Evolutionary conservation across 139 green algal species (phyloP), one percentile per base, ranked within the genome.

Genomic region (Tetraselmis chui): DNA sequence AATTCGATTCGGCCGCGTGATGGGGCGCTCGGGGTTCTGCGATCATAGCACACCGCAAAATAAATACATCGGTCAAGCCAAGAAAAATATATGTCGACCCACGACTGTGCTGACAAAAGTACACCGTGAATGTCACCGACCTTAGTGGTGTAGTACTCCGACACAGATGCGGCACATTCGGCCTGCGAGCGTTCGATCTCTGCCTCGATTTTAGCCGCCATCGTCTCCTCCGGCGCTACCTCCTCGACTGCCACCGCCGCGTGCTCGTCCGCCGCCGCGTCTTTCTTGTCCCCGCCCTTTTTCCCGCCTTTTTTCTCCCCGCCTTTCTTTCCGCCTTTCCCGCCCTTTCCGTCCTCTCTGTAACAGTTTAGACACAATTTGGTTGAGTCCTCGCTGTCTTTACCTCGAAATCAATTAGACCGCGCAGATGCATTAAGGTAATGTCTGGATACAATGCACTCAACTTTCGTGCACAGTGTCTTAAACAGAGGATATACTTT

Each of bases 1-100:
- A 22, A 79, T 79, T 28, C 76, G 76, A 2, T 79, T 79, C 2
- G 76, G 76, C 28, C 76, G 76, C 23, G 76, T 79, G 76, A 79
- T 79, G 76, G 76, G n/a, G 2, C 76, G 76, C 18, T 32, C 28
- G 23, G 76, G 76, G 23, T 79, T 29, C 27, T 32, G 45, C 45
- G 45, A 5, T 5, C 45, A 67, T 18, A 67, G 5, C 18, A 18
- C 45, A 5, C 45, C n/a, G n/a, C n/a, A n/a, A n/a, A n/a, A n/a
- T n/a, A n/a, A n/a, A n/a, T n/a, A n/a, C n/a, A n/a, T n/a, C n/a
- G n/a, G n/a, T n/a, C n/a, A n/a, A n/a, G n/a, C n/a, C n/a, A n/a
- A n/a, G n/a, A n/a, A n/a, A n/a, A n/a, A n/a, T n/a, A n/a, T n/a
- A n/a, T n/a, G n/a, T n/a, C n/a, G n/a, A n/a, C n/a, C n/a, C n/a